Evolutionary conservation across 179 eudicot genomes (phyloP).

Genomic region (Amaranthus tricolor): DNA sequence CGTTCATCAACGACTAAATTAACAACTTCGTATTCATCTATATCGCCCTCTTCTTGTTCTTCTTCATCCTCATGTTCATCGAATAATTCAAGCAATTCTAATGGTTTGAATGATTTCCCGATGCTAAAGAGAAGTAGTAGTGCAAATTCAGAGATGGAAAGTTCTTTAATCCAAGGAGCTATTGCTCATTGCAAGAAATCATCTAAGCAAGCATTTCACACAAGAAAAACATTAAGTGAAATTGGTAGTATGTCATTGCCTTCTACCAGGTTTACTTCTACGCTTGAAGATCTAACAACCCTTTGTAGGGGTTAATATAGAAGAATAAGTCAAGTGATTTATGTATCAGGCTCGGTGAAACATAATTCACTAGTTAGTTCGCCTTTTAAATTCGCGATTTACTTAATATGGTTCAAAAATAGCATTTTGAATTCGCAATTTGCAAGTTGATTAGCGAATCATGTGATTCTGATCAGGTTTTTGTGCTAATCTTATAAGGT

Average conservation of each 20-base stretch:
- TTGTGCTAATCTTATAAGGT: constrained; percentile 15
- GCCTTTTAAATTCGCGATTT: too few species aligned
- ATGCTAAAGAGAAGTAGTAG: constrained; percentile 45
- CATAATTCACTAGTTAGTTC: too few species aligned
- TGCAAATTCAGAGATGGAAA: constrained; percentile 47
- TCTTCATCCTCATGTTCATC: constrained; percentile 27
- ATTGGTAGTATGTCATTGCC: constrained; percentile 46
- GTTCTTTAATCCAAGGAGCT: constrained; percentile 63
- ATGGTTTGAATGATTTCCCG: constrained; percentile 28
- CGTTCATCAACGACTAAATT: constrained; percentile 38
- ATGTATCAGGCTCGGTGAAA: neutral
- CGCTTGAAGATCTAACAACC: constrained; percentile 39
- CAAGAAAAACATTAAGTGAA: constrained; percentile 44
- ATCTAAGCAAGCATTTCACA: constrained; percentile 22
- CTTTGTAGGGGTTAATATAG: constrained; percentile 30
- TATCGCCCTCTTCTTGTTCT: constrained; percentile 29
- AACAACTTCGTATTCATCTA: constrained; percentile 27
- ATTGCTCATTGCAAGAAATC: constrained; percentile 80
- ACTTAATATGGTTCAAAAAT: too few species aligned
- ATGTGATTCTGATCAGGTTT: neutral
- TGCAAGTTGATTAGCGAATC: too few species aligned
- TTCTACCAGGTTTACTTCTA: constrained; percentile 36
- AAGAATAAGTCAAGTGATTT: neutral
- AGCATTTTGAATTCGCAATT: too few species aligned
- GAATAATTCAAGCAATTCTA: constrained; percentile 31